These are phyloP conservation scores for Pilaira anomala DNA, from an alignment of 192 early-diverging fungal species.

Conservation along the genomic window DNA sequence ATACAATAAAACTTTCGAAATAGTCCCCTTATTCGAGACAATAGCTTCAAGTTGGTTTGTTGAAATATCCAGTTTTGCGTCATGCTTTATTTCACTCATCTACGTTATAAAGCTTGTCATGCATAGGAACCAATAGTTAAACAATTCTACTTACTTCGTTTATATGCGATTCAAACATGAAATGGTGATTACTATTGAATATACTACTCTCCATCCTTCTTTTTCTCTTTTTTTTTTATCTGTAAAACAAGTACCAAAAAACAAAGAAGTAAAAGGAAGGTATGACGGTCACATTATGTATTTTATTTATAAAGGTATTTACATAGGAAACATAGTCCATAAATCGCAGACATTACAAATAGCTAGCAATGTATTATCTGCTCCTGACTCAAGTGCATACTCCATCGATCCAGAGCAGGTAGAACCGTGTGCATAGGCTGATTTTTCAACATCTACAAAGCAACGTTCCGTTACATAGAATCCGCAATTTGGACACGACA, in stretches of 20 bases:
- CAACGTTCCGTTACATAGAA: background rate
- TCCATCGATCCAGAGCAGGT: background rate
- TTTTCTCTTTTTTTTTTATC: background rate
- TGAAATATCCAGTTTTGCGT: too few species aligned
- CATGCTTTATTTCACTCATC: too few species aligned
- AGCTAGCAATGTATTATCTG: background rate
- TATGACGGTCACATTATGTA: background rate
- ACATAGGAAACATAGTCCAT: background rate
- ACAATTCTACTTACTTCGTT: background rate
- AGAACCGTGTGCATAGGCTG: background rate
- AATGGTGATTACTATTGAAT: background rate
- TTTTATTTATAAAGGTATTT: background rate
- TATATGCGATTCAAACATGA: background rate
- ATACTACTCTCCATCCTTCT: background rate
- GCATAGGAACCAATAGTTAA: too few species aligned
- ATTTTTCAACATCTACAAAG: background rate
- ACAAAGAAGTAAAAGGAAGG: background rate
- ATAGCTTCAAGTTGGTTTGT: too few species aligned
- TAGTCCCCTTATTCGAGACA: too few species aligned
- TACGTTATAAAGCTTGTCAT: too few species aligned
- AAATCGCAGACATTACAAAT: conserved; percentile 10
- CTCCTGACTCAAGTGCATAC: conserved; percentile 3
- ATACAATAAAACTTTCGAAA: too few species aligned
- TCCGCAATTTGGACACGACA: background rate
- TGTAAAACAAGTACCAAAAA: background rate